phyloP scores from a whole-genome alignment of 1,284 basidiomycete genomes.

The Athelia sp. region DNA sequence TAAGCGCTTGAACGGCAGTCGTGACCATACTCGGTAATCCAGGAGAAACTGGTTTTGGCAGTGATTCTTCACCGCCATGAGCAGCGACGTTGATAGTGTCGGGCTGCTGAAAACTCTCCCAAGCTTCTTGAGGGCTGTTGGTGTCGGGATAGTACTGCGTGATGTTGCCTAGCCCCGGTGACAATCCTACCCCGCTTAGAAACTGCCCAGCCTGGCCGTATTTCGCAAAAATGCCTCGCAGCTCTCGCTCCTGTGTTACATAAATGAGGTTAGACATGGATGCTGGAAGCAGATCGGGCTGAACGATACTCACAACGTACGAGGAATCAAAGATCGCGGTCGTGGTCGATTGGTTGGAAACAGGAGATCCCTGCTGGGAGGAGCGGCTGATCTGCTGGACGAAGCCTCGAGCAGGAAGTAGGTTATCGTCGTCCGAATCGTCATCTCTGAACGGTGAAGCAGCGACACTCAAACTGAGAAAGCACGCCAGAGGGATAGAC shows the following conservation, averaged over 20 bases:
- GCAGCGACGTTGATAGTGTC: conserved; percentile 4
- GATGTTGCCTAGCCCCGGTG: conserved; percentile 22
- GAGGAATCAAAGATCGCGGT: not conserved
- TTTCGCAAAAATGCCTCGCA: conserved; percentile 27
- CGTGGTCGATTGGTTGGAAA: not conserved
- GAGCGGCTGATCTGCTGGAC: not conserved
- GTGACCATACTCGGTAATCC: conserved; percentile 8
- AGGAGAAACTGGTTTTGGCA: conserved; percentile 9
- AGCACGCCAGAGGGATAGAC: not conserved
- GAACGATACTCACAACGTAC: not conserved
- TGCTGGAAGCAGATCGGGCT: too few species aligned
- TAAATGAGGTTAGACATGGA: not conserved
- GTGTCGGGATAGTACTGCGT: conserved; percentile 11
- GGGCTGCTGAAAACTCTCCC: not conserved
- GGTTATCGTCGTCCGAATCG: not conserved
- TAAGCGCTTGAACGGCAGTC: conserved; percentile 26
- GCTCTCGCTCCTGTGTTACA: not conserved
- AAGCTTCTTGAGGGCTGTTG: conserved; percentile 3
- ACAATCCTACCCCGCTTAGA: conserved; percentile 29
- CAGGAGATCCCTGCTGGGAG: not conserved
- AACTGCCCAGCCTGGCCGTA: conserved; percentile 30
- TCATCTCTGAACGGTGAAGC: not conserved
- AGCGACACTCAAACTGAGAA: not conserved
- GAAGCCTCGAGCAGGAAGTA: not conserved
- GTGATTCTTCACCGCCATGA: conserved; percentile 3